phyloP scores from a whole-genome alignment of 805 yeast species.

The Wickerhamomyces tratensis region DNA sequence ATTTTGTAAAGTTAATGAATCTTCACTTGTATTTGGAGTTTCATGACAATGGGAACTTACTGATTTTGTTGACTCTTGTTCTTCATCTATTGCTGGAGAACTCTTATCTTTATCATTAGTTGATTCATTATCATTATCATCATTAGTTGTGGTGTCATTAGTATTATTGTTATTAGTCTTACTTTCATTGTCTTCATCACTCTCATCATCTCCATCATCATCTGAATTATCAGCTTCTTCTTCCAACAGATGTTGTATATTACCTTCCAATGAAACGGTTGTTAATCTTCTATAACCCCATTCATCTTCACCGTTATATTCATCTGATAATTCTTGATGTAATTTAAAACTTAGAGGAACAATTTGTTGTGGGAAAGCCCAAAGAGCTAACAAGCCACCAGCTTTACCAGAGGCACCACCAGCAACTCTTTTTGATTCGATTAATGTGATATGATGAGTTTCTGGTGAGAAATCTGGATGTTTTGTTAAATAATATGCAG shows the following conservation, averaged over 20 bases:
- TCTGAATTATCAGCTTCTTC: conserved; percentile 13
- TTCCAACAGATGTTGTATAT: conserved; percentile 30
- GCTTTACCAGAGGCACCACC: conserved; percentile 98
- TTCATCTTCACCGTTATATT: conserved; percentile 71
- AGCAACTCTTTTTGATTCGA: conserved; percentile 88
- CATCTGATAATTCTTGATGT: conserved; percentile 74
- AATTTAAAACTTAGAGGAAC: conserved; percentile 81
- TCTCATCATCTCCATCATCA: conserved; percentile 1
- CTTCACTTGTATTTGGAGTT: conserved; percentile 7
- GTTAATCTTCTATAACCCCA: conserved; percentile 93
- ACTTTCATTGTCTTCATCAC: conserved; percentile 1
- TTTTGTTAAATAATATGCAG: conserved; percentile 78
- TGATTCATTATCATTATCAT: background rate
- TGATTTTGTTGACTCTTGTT: no score
- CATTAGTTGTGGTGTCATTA: background rate
- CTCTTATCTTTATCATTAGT: background rate
- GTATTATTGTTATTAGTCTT: conserved; percentile 2
- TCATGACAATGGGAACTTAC: background rate
- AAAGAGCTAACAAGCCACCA: conserved; percentile 86
- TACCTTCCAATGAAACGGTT: conserved; percentile 83
- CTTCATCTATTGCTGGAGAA: background rate
- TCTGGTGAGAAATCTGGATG: conserved; percentile 73
- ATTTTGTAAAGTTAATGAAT: conserved; percentile 2
- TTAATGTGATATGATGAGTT: conserved; percentile 70
- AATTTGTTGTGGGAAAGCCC: conserved; percentile 96